Percentiles rank a stretch among this genome's conserved stretches.
Conservation (phyloP, 331 rosid species). For the Pyrus hybrid region DNA sequence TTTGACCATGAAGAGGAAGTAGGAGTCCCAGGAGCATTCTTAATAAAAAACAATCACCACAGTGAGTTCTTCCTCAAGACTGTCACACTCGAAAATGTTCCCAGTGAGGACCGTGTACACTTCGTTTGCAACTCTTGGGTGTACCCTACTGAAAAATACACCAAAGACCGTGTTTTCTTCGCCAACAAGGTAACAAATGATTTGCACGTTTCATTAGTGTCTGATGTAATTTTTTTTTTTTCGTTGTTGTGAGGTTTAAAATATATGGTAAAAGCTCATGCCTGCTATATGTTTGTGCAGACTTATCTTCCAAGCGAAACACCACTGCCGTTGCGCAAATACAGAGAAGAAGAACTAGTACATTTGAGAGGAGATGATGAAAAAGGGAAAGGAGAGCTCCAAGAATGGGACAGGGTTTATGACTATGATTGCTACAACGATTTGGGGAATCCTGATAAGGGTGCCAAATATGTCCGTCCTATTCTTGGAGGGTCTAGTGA, state of each 20-base stretch:
- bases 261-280: neutral
- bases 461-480: slow-evolving; percentile 42
- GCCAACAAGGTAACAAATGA: slow-evolving; percentile 43
- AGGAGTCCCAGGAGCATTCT: slow-evolving; percentile 60
- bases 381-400: slow-evolving; percentile 37
- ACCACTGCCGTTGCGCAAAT: slow-evolving; percentile 39
- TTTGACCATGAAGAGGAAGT: slow-evolving; percentile 54
- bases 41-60: slow-evolving; percentile 54
- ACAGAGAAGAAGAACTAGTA: slow-evolving; percentile 51
- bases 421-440: slow-evolving; percentile 82
- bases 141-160: slow-evolving; percentile 46
- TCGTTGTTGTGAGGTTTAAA: neutral
- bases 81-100: slow-evolving; percentile 56
- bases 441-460: slow-evolving; percentile 55
- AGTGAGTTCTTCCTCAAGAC: slow-evolving; percentile 55
- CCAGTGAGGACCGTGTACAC: slow-evolving; percentile 44
- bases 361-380: slow-evolving; percentile 45
- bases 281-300: slow-evolving; percentile 22
- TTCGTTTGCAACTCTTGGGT: slow-evolving; percentile 85
- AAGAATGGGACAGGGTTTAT: slow-evolving; percentile 75
- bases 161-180: slow-evolving; percentile 59
- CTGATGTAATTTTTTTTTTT: neutral
- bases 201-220: neutral
- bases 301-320: slow-evolving; percentile 57
- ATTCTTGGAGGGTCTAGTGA: slow-evolving; percentile 68